A percentile compares a stretch with the other conserved stretches of the same genome.
phyloP scores from a whole-genome alignment of 1,284 basidiomycete species.

The Cutaneotrichosporon cavernicola region DNA sequence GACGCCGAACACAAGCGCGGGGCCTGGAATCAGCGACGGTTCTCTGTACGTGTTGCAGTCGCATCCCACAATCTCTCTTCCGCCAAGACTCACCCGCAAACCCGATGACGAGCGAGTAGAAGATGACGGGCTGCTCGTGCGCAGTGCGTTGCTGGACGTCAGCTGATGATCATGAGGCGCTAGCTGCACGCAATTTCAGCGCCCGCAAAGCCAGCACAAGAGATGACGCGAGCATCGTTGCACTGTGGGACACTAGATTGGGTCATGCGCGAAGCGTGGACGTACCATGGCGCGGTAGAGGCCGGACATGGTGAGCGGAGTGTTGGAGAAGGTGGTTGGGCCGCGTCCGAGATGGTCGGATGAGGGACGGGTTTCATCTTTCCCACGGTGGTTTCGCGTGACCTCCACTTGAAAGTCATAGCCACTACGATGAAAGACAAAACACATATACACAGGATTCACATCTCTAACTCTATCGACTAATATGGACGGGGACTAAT shows the following conservation, averaged over 20 bases:
- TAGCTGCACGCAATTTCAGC: neutral
- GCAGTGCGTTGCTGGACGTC: slow-evolving; percentile 67
- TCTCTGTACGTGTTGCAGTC: neutral
- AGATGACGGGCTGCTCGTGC: slow-evolving; percentile 89
- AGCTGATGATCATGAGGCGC: neutral
- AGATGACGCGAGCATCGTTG: neutral
- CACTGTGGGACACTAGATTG: neutral
- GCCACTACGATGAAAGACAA: neutral
- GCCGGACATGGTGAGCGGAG: slow-evolving; percentile 30
- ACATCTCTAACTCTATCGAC: neutral
- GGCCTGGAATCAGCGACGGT: slow-evolving; percentile 57
- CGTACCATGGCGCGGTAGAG: slow-evolving; percentile 37
- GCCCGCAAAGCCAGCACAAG: neutral
- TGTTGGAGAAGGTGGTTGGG: slow-evolving; percentile 9
- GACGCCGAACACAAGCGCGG: slow-evolving; percentile 69
- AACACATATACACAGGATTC: neutral
- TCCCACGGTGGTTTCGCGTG: neutral
- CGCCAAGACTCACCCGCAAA: slow-evolving; percentile 39
- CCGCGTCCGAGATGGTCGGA: neutral
- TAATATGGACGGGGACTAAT: neutral
- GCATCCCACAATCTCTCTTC: neutral
- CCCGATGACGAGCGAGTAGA: slow-evolving; percentile 80
- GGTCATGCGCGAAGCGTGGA: neutral
- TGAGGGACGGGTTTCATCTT: neutral
- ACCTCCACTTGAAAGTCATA: neutral